phyloP scores from a whole-genome alignment of 2,329 filamentous ascomycete genomes.

The Alternaria arborescens region DNA sequence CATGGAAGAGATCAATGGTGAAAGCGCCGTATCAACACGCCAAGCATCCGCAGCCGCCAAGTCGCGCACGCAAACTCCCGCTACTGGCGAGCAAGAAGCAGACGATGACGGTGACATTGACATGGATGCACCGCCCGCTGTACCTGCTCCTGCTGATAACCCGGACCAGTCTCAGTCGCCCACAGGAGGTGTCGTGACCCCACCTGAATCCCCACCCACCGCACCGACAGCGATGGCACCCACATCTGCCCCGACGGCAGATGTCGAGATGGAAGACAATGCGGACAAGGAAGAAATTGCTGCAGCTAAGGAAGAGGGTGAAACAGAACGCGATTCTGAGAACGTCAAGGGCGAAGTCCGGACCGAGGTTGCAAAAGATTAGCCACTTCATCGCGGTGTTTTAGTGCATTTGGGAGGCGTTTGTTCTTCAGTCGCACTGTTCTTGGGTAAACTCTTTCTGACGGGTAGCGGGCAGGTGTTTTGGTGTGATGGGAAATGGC shows the following conservation, averaged over 20 bases:
- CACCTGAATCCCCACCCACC: constrained; percentile 46
- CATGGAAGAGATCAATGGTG: constrained; percentile 42
- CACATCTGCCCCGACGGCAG: constrained; percentile 29
- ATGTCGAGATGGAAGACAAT: constrained; percentile 45
- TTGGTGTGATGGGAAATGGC: constrained; percentile 23
- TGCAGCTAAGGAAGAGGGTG: constrained; percentile 36
- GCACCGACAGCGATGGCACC: constrained; percentile 25
- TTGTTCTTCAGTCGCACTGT: constrained; percentile 14
- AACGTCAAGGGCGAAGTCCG: constrained; percentile 44
- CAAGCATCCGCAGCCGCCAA: constrained; percentile 38
- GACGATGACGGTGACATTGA: constrained; percentile 50
- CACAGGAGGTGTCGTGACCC: constrained; percentile 44
- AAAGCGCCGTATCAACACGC: constrained; percentile 39
- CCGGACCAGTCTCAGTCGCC: constrained; percentile 40
- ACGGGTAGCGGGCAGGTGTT: constrained; percentile 25
- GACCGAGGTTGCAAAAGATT: constrained; percentile 41
- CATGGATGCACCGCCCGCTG: constrained; percentile 42
- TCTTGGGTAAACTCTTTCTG: constrained; percentile 4
- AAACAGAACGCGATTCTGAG: constrained; percentile 39
- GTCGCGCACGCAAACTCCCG: constrained; percentile 42
- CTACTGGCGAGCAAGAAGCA: constrained; percentile 30
- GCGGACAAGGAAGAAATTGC: constrained; percentile 29
- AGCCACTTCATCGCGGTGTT: background rate
- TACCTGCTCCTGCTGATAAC: constrained; percentile 18
- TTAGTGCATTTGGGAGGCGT: constrained; percentile 23